A percentile compares a stretch with the other conserved stretches of the same genome.
These are phyloP conservation scores for Aureobasidium vineae DNA, from an alignment of 2,329 filamentous ascomycete species.

Conservation along the genomic window DNA sequence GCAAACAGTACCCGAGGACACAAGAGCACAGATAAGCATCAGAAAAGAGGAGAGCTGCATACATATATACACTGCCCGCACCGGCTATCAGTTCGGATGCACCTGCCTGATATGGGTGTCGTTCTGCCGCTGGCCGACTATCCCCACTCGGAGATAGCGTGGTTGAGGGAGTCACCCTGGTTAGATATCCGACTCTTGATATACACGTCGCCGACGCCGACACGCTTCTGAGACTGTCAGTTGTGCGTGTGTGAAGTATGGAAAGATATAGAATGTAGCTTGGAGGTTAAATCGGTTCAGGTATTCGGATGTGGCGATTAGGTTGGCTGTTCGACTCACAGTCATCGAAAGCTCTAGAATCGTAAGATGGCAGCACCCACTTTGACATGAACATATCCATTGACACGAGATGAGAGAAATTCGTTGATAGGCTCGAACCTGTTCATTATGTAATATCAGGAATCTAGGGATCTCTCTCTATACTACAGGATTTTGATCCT, in stretches of 20 bases:
- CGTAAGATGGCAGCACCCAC: too few relatives aligned
- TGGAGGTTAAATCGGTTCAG: too few relatives aligned
- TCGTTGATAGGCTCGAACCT: background rate
- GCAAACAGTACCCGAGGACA: background rate
- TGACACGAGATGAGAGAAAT: background rate
- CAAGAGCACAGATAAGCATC: background rate
- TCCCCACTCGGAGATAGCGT: background rate
- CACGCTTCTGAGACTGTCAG: too few relatives aligned
- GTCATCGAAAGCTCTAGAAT: too few relatives aligned
- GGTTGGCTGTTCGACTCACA: too few relatives aligned
- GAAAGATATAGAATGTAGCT: background rate
- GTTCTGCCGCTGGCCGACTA: background rate
- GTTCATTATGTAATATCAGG: constrained; percentile 11
- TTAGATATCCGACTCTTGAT: too few relatives aligned
- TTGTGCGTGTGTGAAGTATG: background rate
- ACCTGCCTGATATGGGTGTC: background rate
- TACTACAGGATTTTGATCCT: background rate
- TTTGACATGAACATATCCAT: background rate
- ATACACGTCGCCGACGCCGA: background rate
- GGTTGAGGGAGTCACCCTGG: background rate
- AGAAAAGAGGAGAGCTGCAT: background rate
- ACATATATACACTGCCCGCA: background rate
- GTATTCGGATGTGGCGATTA: too few relatives aligned
- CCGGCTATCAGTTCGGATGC: background rate
- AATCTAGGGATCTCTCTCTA: constrained; percentile 16